These are phyloP conservation scores for Micractinium sp. DNA, from an alignment of 139 green algal genomes.

Conservation along the genomic window DNA sequence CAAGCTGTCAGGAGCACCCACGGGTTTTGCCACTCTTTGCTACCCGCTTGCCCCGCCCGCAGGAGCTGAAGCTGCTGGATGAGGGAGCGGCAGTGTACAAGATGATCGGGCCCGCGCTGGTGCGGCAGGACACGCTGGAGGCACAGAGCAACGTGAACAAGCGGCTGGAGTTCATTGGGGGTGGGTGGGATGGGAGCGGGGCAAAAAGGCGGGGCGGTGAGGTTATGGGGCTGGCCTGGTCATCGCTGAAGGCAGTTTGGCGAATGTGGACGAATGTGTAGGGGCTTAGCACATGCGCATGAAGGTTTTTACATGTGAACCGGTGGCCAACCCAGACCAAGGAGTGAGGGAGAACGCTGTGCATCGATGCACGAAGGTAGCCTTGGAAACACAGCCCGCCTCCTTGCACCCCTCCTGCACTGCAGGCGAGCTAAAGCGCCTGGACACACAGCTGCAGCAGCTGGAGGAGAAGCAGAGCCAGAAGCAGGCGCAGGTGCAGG, in stretches of 20 bases:
- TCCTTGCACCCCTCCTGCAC: not conserved
- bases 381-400: too few relatives aligned
- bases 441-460: constrained; percentile 52
- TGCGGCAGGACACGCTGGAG: constrained; percentile 88
- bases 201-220: too few relatives aligned
- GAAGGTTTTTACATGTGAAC: too few relatives aligned
- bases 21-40: not conserved
- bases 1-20: not conserved
- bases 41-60: not conserved
- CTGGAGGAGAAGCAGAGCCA: constrained; percentile 57
- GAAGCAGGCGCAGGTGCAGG: constrained; percentile 38
- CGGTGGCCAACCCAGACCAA: too few relatives aligned
- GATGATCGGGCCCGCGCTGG: constrained; percentile 86
- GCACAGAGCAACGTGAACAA: constrained; percentile 89
- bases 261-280: too few relatives aligned
- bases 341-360: not conserved
- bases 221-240: not conserved
- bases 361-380: not conserved
- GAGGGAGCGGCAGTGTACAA: constrained; percentile 90
- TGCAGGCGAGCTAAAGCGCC: constrained; percentile 50
- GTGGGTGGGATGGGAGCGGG: not conserved
- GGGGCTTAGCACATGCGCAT: too few relatives aligned
- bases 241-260: not conserved
- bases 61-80: constrained; percentile 84
- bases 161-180: constrained; percentile 86